Percentiles rank a stretch among this genome's conserved stretches.
Evolutionary conservation across 2,329 filamentous ascomycete species (phyloP).

Genomic region (Fusarium brevicatenulatum): DNA sequence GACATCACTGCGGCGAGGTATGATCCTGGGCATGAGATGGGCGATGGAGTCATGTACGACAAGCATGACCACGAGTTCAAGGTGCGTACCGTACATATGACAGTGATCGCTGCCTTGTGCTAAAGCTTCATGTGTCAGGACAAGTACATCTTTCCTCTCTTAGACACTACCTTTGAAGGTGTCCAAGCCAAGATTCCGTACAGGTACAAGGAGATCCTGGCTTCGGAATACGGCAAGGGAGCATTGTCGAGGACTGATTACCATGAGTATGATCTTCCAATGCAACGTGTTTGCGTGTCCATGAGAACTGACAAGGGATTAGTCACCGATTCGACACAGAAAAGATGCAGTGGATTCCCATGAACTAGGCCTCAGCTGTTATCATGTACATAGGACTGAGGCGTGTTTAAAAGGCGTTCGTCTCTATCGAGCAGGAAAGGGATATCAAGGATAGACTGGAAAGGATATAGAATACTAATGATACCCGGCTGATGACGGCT

Average conservation of each 20-base stretch:
- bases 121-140: conserved; percentile 49
- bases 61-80: conserved; percentile 63
- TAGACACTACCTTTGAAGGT: conserved; percentile 75
- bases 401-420: background rate
- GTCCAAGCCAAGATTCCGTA: conserved; percentile 73
- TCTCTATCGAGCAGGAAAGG: background rate
- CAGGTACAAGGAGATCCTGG: conserved; percentile 66
- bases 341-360: conserved; percentile 49
- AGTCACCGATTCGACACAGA: conserved; percentile 56
- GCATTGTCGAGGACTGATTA: conserved; percentile 63
- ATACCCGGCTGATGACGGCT: background rate
- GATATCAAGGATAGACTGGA: background rate
- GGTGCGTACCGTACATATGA: conserved; percentile 45
- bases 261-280: conserved; percentile 56
- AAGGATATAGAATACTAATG: conserved; percentile 1
- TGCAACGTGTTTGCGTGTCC: background rate
- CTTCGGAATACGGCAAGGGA: conserved; percentile 65
- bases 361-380: background rate
- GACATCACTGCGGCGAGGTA: conserved; percentile 64
- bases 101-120: background rate
- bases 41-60: conserved; percentile 59
- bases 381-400: background rate
- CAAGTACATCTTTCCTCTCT: conserved; percentile 73
- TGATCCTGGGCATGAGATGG: conserved; percentile 54
- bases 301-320: conserved; percentile 19